Evolutionary conservation across 306 rosid species (phyloP).

Genomic region (Prinsepia uniflora): DNA sequence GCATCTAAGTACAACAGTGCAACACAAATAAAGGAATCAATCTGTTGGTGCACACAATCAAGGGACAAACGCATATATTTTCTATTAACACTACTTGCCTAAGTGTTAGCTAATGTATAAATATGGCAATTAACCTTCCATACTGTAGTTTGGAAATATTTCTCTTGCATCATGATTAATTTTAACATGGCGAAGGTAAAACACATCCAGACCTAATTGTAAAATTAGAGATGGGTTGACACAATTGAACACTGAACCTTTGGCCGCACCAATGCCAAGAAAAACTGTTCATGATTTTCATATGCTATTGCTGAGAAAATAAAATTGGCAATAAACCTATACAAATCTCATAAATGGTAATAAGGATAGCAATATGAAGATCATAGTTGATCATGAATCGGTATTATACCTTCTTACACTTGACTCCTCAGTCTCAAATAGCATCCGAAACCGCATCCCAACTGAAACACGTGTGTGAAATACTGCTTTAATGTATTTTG

Average conservation of each 20-base stretch:
- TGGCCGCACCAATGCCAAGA: neutral
- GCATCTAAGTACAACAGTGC: neutral
- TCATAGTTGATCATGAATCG: neutral
- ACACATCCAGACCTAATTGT: neutral
- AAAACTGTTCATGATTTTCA: neutral
- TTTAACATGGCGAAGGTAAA: neutral
- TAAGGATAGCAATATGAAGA: neutral
- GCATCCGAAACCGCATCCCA: constrained; percentile 94
- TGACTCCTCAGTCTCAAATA: constrained; percentile 86
- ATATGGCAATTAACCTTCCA: neutral
- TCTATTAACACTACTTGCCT: neutral
- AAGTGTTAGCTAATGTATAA: neutral
- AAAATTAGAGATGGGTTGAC: neutral
- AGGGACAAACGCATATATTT: neutral
- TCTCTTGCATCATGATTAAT: neutral
- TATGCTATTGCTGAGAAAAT: neutral
- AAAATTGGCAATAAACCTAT: neutral
- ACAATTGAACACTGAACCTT: neutral
- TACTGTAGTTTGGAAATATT: neutral
- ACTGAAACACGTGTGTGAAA: constrained; percentile 85
- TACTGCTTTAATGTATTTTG: constrained; percentile 83
- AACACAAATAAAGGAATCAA: neutral
- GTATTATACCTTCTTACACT: constrained; percentile 71
- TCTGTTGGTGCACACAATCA: neutral
- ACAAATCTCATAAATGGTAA: neutral